Evolutionary conservation across 116 monocot genomes (phyloP).

Genomic region (Papilionanthe hybrid): DNA sequence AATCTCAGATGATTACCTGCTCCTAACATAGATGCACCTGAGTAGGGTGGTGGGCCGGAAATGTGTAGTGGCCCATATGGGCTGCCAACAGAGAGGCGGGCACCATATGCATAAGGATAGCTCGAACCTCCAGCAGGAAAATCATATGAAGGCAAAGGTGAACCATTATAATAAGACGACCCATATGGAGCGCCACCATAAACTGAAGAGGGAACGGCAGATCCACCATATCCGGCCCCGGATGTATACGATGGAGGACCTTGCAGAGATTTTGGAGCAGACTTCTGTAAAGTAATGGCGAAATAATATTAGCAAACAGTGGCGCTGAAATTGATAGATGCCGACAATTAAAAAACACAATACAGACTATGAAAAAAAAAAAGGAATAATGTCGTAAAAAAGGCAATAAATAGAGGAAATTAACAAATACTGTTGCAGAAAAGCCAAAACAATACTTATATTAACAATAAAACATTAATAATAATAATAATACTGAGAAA

Average conservation of each 20-base stretch:
- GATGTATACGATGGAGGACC: conserved; percentile 41
- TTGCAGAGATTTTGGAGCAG: conserved; percentile 51
- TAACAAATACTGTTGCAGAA: too few relatives aligned
- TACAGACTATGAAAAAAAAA: background rate
- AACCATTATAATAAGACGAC: conserved; percentile 45
- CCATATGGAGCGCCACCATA: conserved; percentile 70
- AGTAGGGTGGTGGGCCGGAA: conserved; percentile 60
- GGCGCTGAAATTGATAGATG: background rate
- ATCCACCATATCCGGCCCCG: conserved; percentile 55
- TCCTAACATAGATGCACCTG: conserved; percentile 51
- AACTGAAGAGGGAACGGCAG: conserved; percentile 56
- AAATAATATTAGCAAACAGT: background rate
- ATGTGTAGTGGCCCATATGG: conserved; percentile 76
- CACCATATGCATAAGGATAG: conserved; percentile 55
- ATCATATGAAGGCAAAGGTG: conserved; percentile 61
- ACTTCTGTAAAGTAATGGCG: conserved; percentile 38
- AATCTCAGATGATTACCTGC: background rate
- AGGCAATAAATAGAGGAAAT: background rate
- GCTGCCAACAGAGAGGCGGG: conserved; percentile 53
- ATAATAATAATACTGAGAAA: too few relatives aligned
- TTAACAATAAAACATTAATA: background rate
- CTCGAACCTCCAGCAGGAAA: conserved; percentile 58
- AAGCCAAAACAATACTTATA: background rate
- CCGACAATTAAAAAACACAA: background rate
- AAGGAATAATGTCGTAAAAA: background rate